Evolutionary conservation across 2,329 filamentous ascomycete species (phyloP).

Genomic region (Fusarium chaquense): DNA sequence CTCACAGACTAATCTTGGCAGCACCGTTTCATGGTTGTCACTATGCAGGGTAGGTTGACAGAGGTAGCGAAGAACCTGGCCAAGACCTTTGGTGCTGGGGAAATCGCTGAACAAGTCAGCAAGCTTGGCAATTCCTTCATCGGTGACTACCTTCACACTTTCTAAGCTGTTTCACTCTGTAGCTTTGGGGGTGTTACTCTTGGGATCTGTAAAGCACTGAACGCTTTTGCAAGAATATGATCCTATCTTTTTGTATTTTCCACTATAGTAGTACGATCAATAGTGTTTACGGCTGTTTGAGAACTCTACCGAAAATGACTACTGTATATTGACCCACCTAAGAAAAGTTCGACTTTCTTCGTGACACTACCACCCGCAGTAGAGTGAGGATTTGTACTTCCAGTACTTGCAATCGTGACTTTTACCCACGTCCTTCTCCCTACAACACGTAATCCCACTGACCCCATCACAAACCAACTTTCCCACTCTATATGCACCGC

Average conservation of each 20-base stretch:
- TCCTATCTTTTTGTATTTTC: too few relatives aligned
- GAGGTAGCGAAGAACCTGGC: slow-evolving; percentile 24
- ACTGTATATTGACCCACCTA: too few relatives aligned
- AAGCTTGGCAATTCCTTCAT: slow-evolving; percentile 31
- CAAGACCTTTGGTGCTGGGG: slow-evolving; percentile 19
- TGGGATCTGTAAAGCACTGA: too few relatives aligned
- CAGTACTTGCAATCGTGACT: too few relatives aligned
- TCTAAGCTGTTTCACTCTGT: background rate
- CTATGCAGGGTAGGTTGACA: slow-evolving; percentile 8
- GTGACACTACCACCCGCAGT: too few relatives aligned
- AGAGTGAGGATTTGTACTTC: too few relatives aligned
- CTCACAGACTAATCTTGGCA: background rate
- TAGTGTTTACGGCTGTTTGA: too few relatives aligned
- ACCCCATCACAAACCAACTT: slow-evolving; percentile 12
- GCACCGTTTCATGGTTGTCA: slow-evolving; percentile 36
- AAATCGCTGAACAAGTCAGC: slow-evolving; percentile 15
- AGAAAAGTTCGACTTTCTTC: too few relatives aligned
- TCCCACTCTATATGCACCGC: background rate
- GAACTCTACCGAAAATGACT: too few relatives aligned
- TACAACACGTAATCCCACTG: slow-evolving; percentile 5
- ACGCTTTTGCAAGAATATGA: too few relatives aligned
- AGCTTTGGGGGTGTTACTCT: too few relatives aligned
- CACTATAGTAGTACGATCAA: too few relatives aligned
- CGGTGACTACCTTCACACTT: slow-evolving; percentile 27
- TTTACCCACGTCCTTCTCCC: background rate